A percentile compares a stretch with the other conserved stretches of the same genome.
Evolutionary conservation across 2,329 filamentous ascomycete genomes (phyloP).

Genomic region (Fusarium dimerum): DNA sequence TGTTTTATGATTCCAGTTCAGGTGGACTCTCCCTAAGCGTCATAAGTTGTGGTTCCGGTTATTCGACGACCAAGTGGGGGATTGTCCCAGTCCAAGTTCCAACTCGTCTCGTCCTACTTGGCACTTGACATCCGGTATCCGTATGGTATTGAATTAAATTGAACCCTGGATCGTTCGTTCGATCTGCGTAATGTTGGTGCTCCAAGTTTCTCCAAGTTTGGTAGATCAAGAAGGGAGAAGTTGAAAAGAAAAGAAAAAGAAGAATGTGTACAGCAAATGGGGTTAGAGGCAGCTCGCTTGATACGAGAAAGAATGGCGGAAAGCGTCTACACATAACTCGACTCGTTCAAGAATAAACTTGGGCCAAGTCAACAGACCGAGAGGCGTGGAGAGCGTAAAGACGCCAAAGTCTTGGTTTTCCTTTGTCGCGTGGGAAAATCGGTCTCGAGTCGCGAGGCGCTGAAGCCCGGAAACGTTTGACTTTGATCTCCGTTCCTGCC

Average conservation of each 20-base stretch:
- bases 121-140: background rate
- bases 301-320: too few species aligned
- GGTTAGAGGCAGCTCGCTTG: too few species aligned
- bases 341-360: background rate
- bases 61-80: background rate
- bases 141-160: background rate
- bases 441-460: background rate
- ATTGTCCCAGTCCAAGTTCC: background rate
- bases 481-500: conserved; percentile 29
- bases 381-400: background rate
- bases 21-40: conserved; percentile 1
- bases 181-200: too few species aligned
- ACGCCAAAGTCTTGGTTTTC: background rate
- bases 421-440: background rate
- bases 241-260: too few species aligned
- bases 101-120: too few species aligned
- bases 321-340: too few species aligned
- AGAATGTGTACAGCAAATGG: too few species aligned
- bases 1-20: conserved; percentile 8
- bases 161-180: too few species aligned
- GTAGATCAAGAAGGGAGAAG: too few species aligned
- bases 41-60: background rate
- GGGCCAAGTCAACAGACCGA: background rate
- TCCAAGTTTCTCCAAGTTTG: too few species aligned
- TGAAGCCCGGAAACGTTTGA: conserved; percentile 18